Base-by-base conservation (phyloP, 2,329 filamentous ascomycete genomes). In the Graphilbum ipis-grandicollis region DNA sequence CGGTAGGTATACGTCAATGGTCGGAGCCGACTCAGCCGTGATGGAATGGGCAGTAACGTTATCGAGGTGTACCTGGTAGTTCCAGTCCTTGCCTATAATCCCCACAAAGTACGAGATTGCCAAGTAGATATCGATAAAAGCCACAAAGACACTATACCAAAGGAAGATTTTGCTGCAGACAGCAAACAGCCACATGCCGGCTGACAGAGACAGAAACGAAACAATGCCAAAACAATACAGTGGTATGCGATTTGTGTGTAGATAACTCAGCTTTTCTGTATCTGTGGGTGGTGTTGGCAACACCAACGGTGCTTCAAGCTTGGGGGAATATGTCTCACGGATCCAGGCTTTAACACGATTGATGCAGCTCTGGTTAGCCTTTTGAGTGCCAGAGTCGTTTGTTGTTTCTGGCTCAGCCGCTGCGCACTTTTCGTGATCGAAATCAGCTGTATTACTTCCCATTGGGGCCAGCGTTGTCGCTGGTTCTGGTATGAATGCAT, bases 151-250 rank as follows among this genome's bases (percentile, higher is more conserved):
- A 3, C 21, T 7, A 8, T 39, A 39, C 37, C 37, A 39, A 3
- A 39, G 18, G 13, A 39, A 39, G 23, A 39, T 19, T n/a, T 18
- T 23, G 10, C 29, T 29, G 22, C 37, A 39, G 2, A 39, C 28
- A 2, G 37, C 33, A 19, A 39, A 39, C 4, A 39, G 33, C 37
- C 37, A 39, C 37, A 39, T 39, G 22, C 37, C 37, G 3, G 22
- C 37, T 14, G 37, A 39, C n/a, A 39, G 34, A 8, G 37, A 39
- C 9, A 39, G 15, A n/a, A 39, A 39, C 8, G 37, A 39, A 4
- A 39, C 15, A 9, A 39, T 2, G 2, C 37, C 37, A 22, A 39
- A 39, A 4, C 35, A 19, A 18, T 39, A 39, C 9, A 39, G 33
- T 3, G 37, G 37, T 3, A 39, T 30, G 19, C 37, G 37, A 23